Conservation (phyloP, 192 early-diverging fungal species). For the Coemansia sp. region DNA sequence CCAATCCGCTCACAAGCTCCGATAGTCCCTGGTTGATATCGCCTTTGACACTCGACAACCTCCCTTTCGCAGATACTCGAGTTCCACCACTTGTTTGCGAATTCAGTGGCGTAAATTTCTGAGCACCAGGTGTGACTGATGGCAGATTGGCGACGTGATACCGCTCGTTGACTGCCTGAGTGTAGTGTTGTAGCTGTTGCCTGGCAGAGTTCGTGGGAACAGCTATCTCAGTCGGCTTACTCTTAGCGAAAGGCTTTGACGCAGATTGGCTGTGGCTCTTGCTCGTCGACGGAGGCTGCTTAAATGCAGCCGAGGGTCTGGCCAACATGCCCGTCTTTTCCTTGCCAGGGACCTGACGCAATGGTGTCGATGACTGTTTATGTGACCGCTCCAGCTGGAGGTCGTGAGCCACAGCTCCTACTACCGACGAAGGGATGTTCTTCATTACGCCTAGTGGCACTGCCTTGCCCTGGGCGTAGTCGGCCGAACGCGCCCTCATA, state of each 20-base stretch:
- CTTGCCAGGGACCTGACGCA: slow-evolving; percentile 17
- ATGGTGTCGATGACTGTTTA: slow-evolving; percentile 4
- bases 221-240: slow-evolving; percentile 1
- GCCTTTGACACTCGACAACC: background rate
- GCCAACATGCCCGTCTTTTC: slow-evolving; percentile 14
- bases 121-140: background rate
- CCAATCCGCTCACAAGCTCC: slow-evolving; percentile 11
- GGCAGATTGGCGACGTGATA: background rate
- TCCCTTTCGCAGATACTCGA: background rate
- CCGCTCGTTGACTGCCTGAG: background rate
- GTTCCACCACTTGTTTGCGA: background rate
- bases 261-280: background rate
- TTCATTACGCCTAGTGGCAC: slow-evolving; percentile 11
- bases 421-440: slow-evolving; percentile 7
- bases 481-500: slow-evolving; percentile 6
- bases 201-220: background rate
- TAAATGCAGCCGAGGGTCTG: background rate
- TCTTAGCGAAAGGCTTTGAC: background rate
- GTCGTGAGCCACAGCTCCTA: slow-evolving; percentile 5
- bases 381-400: slow-evolving; percentile 7
- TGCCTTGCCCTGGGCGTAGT: background rate
- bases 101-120: background rate
- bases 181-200: background rate
- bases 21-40: background rate
- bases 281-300: background rate